Evolutionary conservation across 495 filamentous ascomycete species (phyloP).

Genomic region (Hypoxylon lenormandii): DNA sequence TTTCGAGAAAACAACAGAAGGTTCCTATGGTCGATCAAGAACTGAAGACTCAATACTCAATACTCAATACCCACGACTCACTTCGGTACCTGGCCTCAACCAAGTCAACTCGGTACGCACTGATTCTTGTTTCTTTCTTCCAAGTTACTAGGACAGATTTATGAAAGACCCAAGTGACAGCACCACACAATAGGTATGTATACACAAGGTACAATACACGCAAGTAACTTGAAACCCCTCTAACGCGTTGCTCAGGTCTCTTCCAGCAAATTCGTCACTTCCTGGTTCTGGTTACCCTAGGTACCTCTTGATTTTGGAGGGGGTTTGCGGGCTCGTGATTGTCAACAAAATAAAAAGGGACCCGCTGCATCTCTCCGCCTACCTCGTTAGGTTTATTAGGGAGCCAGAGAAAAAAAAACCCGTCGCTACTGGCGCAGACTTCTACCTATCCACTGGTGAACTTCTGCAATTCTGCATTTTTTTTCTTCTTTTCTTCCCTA

Average conservation of each 20-base stretch:
- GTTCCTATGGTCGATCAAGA: slow-evolving; percentile 20
- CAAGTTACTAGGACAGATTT: not conserved
- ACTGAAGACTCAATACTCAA: too few species aligned
- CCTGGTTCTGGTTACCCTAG: slow-evolving; percentile 25
- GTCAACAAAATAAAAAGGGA: slow-evolving; percentile 53
- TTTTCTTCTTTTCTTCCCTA: slow-evolving; percentile 38
- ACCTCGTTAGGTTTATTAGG: slow-evolving; percentile 45
- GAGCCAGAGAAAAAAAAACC: slow-evolving; percentile 31
- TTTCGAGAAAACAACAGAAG: slow-evolving; percentile 43
- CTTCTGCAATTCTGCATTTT: slow-evolving; percentile 47
- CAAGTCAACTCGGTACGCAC: slow-evolving; percentile 5
- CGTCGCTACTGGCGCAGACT: slow-evolving; percentile 44
- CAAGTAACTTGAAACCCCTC: not conserved
- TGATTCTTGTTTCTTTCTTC: slow-evolving; percentile 5
- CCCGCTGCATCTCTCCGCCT: slow-evolving; percentile 48
- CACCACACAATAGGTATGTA: too few species aligned
- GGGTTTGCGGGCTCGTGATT: slow-evolving; percentile 46
- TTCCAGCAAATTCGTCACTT: slow-evolving; percentile 14
- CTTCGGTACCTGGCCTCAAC: not conserved
- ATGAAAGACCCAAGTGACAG: too few species aligned
- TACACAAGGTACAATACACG: too few species aligned
- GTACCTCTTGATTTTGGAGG: slow-evolving; percentile 5
- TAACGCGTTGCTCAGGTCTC: not conserved
- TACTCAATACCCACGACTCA: too few species aligned
- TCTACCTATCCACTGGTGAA: slow-evolving; percentile 38